phyloP scores from a whole-genome alignment of 176 grass and related monocot genomes.

The Bolboschoenus planiculmis region DNA sequence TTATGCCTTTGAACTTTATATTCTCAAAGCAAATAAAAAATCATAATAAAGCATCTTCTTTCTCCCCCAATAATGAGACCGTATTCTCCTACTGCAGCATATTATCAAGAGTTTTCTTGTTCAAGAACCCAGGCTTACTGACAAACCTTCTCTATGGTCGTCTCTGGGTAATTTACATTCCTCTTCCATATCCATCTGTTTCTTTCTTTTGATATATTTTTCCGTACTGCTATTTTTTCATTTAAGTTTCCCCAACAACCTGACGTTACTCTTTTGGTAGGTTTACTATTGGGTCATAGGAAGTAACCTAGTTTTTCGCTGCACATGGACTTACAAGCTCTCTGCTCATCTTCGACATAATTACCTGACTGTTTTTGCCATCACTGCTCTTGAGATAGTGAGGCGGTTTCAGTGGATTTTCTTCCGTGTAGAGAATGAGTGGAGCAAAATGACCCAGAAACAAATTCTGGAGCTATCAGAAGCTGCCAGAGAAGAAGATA shows the following conservation, averaged over 20 bases:
- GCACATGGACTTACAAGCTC: slow-evolving; percentile 98
- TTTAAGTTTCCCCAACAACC: background rate
- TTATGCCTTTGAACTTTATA: slow-evolving; percentile 7
- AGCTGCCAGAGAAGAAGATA: slow-evolving; percentile 48
- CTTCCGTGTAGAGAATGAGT: slow-evolving; percentile 96
- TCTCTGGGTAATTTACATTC: slow-evolving; percentile 49
- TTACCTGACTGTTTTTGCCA: slow-evolving; percentile 82
- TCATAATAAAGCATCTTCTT: background rate
- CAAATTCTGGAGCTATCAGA: slow-evolving; percentile 66
- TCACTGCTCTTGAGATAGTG: slow-evolving; percentile 71
- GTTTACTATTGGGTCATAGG: slow-evolving; percentile 84
- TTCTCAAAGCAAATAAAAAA: background rate
- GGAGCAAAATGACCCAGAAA: slow-evolving; percentile 86
- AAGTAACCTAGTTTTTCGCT: slow-evolving; percentile 84
- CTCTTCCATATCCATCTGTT: slow-evolving; percentile 10
- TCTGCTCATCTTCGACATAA: slow-evolving; percentile 97
- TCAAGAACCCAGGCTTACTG: slow-evolving; percentile 61
- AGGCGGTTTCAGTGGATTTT: slow-evolving; percentile 94
- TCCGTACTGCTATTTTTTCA: background rate
- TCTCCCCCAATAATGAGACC: slow-evolving; percentile 21
- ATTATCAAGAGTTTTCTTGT: slow-evolving; percentile 85
- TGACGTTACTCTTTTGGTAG: slow-evolving; percentile 28
- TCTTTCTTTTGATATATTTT: background rate
- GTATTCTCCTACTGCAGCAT: slow-evolving; percentile 39
- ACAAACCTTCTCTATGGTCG: slow-evolving; percentile 58